Base-by-base conservation (phyloP, 192 early-diverging fungal species). In the Coemansia sp. region DNA sequence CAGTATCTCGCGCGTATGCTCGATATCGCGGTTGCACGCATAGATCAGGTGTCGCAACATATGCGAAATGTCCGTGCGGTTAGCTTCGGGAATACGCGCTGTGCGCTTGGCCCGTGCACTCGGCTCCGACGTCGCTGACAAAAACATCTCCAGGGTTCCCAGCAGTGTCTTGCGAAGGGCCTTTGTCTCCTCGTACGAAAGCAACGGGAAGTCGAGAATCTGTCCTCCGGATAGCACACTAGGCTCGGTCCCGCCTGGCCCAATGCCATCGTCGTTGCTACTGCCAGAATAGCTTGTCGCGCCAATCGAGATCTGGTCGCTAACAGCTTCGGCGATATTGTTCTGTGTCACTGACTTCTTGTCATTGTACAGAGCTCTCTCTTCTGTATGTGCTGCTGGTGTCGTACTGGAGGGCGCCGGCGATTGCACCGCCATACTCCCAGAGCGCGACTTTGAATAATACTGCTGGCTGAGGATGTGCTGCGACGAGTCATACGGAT, bases 401-500 rank as follows among this genome's bases (percentile, higher is more conserved):
- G 19, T 31, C 10, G 27, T 17, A 28, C 17, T 41, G 1, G 34
- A 17, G n/a, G n/a, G n/a, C n/a, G n/a, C n/a, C 7, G 66, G 55
- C 19, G 67, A 69, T 6, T 37, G 61, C 3, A 64, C 41, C 20
- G 52, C 52, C 52, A 54, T 54, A 15, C 29, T 54, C n/a, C 52
- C 52, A 11, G 52, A 54, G 19, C 57, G 29, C 34, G 22, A 38
- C 4, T 42, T 50, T 17, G 50, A 50, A 22, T 29, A 36, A 45
- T 44, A 59, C 31, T 61, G 73, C 67, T 75, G 73, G 13, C 61
- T 61, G 19, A 56, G 27, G 3, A 68, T 44, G 29, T 76, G 74
- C 61, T 76, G 73, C 34, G 73, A 69, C 6, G 73, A 59, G 55
- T 75, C 73, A 42, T 75, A 75, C 0, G 73, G 73, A 31, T 75